phyloP scores from a whole-genome alignment of 1,284 basidiomycete genomes.

The Ustilago lituana region DNA sequence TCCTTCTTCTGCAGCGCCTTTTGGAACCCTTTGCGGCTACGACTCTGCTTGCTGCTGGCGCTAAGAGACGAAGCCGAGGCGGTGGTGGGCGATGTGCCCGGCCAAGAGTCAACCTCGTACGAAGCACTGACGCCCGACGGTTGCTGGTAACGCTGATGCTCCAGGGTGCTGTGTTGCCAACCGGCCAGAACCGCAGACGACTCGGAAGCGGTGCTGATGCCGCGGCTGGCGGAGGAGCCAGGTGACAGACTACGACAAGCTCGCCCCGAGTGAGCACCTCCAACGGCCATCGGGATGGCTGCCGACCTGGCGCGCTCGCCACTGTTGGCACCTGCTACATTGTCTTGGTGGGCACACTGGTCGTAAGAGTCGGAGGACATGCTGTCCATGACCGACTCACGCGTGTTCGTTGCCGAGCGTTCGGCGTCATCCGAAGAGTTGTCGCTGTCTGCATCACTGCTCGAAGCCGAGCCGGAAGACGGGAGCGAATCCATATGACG shows the following conservation, averaged over 20 bases:
- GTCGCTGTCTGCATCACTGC: conserved; percentile 28
- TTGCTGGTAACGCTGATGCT: conserved; percentile 9
- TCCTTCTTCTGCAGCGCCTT: conserved; percentile 47
- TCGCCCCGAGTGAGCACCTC: background rate
- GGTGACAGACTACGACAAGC: conserved; percentile 13
- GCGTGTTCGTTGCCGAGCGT: conserved; percentile 20
- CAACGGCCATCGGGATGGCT: conserved; percentile 13
- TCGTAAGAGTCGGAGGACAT: conserved; percentile 12
- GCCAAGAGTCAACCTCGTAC: conserved; percentile 34
- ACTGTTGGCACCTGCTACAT: background rate
- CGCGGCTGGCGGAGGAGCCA: conserved; percentile 23
- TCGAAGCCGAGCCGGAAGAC: conserved; percentile 20
- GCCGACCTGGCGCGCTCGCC: background rate
- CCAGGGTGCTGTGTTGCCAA: conserved; percentile 22
- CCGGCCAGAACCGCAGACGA: conserved; percentile 5
- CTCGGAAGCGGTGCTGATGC: conserved; percentile 18
- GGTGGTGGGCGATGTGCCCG: conserved; percentile 32
- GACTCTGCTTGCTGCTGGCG: conserved; percentile 33
- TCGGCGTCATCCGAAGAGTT: conserved; percentile 19
- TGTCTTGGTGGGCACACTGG: background rate
- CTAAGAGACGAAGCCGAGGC: conserved; percentile 28
- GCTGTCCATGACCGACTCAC: conserved; percentile 23
- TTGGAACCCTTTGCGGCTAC: conserved; percentile 36
- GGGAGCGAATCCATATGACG: conserved; percentile 21
- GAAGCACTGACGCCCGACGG: conserved; percentile 5